Percentiles rank a stretch among this genome's conserved stretches.
phyloP scores from a whole-genome alignment of 345 rosid genomes.

The Salix exigua region DNA sequence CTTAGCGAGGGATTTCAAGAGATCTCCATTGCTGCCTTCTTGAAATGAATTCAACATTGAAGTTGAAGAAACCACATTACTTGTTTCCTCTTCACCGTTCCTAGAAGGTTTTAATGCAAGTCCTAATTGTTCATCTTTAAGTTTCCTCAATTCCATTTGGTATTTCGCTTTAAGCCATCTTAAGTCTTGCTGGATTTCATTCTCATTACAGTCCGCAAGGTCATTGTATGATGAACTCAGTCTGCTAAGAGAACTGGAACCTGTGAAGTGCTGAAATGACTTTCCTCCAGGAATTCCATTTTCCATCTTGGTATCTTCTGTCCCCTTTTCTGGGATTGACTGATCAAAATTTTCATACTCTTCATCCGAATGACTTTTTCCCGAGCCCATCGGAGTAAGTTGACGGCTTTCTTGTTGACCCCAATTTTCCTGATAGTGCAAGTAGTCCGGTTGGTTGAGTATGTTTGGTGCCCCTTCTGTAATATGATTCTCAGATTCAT shows the following conservation, averaged over 20 bases:
- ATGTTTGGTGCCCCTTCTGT: constrained; percentile 27
- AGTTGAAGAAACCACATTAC: constrained; percentile 9
- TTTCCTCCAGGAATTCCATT: constrained; percentile 22
- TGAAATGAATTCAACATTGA: constrained; percentile 7
- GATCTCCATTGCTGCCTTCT: constrained; percentile 15
- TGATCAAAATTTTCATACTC: constrained; percentile 41
- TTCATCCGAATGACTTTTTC: constrained; percentile 56
- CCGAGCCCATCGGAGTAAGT: constrained; percentile 54
- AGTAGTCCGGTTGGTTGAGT: constrained; percentile 24
- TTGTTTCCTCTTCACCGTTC: constrained; percentile 21
- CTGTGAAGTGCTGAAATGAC: constrained; percentile 20
- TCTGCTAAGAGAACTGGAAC: constrained; percentile 36
- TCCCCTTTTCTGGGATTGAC: constrained; percentile 18
- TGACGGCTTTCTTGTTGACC: constrained; percentile 69
- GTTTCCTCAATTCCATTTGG: constrained; percentile 51
- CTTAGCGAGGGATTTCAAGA: constrained; percentile 15
- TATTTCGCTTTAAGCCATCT: constrained; percentile 71
- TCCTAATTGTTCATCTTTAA: constrained; percentile 48
- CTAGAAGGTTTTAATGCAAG: constrained; percentile 21
- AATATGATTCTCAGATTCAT: constrained; percentile 39
- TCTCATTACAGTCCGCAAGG: constrained; percentile 35
- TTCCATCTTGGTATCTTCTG: constrained; percentile 22
- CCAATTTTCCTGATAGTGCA: constrained; percentile 54
- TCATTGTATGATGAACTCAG: constrained; percentile 25
- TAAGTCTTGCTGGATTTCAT: constrained; percentile 45